These are phyloP conservation scores for Barnettozyma californica DNA, from an alignment of 805 yeast species.

Conservation along the genomic window DNA sequence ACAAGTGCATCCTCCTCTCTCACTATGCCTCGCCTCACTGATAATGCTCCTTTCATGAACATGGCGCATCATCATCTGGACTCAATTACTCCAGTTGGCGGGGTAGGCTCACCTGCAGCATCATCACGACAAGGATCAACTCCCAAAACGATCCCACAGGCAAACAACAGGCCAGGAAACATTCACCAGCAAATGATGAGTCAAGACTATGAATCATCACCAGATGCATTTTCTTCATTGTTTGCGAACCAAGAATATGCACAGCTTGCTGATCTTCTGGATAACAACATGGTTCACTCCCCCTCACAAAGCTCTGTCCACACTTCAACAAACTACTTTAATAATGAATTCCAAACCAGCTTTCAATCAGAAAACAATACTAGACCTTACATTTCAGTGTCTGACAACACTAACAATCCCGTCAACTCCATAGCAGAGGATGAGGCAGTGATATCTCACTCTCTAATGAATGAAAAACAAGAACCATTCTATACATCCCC, in stretches of 20 bases:
- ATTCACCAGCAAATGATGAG: conserved; percentile 3
- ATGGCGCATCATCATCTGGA: neutral
- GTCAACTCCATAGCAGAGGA: neutral
- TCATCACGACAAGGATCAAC: conserved; percentile 1
- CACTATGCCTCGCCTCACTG: neutral
- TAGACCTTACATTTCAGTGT: conserved; percentile 25
- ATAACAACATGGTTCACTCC: conserved; percentile 14
- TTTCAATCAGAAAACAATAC: conserved; percentile 25
- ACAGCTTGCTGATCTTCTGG: conserved; percentile 36
- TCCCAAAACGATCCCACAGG: neutral
- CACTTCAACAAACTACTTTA: conserved; percentile 9
- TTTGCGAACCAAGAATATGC: conserved; percentile 38
- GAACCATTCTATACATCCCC: conserved; percentile 49
- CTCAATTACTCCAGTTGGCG: neutral
- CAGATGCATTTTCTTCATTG: conserved; percentile 26
- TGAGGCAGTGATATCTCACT: conserved; percentile 11
- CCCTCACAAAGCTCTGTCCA: conserved; percentile 22
- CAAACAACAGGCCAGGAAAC: neutral
- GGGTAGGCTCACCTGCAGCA: neutral
- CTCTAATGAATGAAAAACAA: conserved; percentile 9
- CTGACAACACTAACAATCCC: conserved; percentile 22
- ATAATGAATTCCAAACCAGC: conserved; percentile 24
- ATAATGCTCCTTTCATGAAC: neutral
- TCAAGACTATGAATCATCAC: conserved; percentile 16
- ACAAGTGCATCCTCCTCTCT: neutral